phyloP scores from a whole-genome alignment of 169 alveolate species.

The Plasmodium fragile region DNA sequence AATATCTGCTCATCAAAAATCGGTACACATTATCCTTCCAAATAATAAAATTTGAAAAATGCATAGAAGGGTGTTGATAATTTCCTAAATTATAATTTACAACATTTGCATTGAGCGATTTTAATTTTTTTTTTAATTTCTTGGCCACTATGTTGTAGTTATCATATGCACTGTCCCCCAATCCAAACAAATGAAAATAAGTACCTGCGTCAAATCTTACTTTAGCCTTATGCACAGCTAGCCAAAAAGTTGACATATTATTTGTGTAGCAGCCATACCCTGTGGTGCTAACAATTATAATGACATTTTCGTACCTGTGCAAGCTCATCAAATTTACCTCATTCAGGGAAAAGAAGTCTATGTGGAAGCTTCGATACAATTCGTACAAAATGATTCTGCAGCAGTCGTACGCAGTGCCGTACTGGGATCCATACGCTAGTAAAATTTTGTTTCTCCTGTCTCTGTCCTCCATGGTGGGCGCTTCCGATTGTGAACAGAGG shows the following conservation, averaged over 20 bases:
- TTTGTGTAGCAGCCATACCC: slow-evolving; percentile 65
- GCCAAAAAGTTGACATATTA: slow-evolving; percentile 50
- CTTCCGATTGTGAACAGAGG: not conserved
- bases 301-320: slow-evolving; percentile 45
- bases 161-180: slow-evolving; percentile 74
- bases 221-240: slow-evolving; percentile 9
- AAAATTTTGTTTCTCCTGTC: slow-evolving; percentile 1
- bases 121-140: slow-evolving; percentile 57
- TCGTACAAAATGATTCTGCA: slow-evolving; percentile 50
- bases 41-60: slow-evolving; percentile 49
- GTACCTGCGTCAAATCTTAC: slow-evolving; percentile 26
- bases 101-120: slow-evolving; percentile 33
- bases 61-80: slow-evolving; percentile 75
- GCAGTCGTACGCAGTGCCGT: slow-evolving; percentile 69
- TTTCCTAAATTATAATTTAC: slow-evolving; percentile 61
- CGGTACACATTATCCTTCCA: slow-evolving; percentile 55
- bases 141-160: slow-evolving; percentile 63
- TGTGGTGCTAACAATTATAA: slow-evolving; percentile 69
- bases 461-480: slow-evolving; percentile 8
- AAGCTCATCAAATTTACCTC: slow-evolving; percentile 27
- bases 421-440: slow-evolving; percentile 46
- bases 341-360: slow-evolving; percentile 30
- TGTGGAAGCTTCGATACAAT: slow-evolving; percentile 28
- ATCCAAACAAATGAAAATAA: slow-evolving; percentile 59
- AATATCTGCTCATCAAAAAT: slow-evolving; percentile 31